Percentiles rank a stretch among this genome's conserved stretches.
Evolutionary conservation across 2,329 filamentous ascomycete species (phyloP).

Genomic region (Helotiales sp.): DNA sequence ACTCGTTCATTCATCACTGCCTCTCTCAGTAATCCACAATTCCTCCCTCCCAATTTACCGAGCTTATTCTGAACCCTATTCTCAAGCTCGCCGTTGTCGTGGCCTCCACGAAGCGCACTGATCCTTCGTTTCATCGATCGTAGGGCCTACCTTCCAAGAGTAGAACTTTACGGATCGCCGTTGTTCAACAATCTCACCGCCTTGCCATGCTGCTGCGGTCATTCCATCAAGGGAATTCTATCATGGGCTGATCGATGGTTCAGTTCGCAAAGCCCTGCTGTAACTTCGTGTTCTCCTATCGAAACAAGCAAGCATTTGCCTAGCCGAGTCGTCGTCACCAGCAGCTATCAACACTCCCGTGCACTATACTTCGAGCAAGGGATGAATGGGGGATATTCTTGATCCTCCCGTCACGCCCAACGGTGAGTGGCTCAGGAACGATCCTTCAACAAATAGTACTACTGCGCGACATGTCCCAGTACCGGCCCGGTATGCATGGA

Average conservation of each 20-base stretch:
- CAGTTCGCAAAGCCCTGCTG: background rate
- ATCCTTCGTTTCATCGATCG: constrained; percentile 8
- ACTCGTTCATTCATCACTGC: background rate
- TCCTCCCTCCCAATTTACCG: background rate
- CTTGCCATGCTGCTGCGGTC: background rate
- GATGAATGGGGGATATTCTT: background rate
- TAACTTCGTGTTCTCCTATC: background rate
- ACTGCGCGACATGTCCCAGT: background rate
- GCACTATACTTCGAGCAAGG: background rate
- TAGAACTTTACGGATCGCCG: background rate
- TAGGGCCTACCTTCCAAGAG: background rate
- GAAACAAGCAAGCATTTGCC: background rate
- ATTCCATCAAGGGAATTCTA: background rate
- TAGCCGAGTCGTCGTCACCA: background rate
- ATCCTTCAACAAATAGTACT: background rate
- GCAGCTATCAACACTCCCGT: background rate
- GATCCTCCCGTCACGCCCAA: background rate
- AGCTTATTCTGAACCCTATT: background rate
- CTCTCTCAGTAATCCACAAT: background rate
- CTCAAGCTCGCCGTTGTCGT: background rate
- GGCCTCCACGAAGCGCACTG: background rate
- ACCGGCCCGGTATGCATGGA: background rate
- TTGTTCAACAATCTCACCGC: background rate
- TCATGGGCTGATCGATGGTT: background rate
- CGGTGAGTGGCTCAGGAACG: background rate